Evolutionary conservation across 345 rosid genomes (phyloP).

Genomic region (Cardamine resedifolia): DNA sequence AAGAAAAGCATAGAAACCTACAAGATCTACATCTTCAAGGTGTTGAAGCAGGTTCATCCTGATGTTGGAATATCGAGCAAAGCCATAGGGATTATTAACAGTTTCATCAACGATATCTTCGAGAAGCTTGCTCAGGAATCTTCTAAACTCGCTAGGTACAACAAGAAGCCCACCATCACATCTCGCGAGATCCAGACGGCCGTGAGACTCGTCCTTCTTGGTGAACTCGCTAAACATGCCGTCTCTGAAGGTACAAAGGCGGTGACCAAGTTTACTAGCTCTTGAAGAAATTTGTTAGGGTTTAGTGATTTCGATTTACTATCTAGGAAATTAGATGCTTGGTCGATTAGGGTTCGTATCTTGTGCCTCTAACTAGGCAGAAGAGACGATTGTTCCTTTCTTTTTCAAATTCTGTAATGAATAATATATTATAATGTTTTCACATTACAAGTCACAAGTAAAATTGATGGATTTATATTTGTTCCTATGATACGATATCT

Average conservation of each 20-base stretch:
- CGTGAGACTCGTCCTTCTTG: slow-evolving; percentile 64
- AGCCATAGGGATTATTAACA: slow-evolving; percentile 71
- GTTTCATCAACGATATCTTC: slow-evolving; percentile 64
- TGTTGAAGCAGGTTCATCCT: slow-evolving; percentile 51
- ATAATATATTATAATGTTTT: background rate
- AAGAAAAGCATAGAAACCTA: slow-evolving; percentile 70
- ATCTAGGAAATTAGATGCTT: background rate
- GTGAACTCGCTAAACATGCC: slow-evolving; percentile 71
- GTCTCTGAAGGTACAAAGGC: slow-evolving; percentile 80
- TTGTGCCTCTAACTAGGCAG: background rate
- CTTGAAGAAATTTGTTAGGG: slow-evolving; percentile 27
- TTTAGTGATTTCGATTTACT: background rate
- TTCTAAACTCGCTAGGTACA: too few species aligned
- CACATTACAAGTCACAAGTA: background rate
- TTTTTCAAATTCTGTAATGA: background rate
- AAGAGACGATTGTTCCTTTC: background rate
- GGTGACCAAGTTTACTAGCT: slow-evolving; percentile 64
- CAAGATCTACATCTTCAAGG: slow-evolving; percentile 77
- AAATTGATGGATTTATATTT: background rate
- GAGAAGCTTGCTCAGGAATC: too few species aligned
- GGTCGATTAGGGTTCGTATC: background rate
- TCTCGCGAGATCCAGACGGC: too few species aligned
- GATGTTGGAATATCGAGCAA: slow-evolving; percentile 55
- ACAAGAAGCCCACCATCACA: too few species aligned
- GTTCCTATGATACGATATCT: too few species aligned